phyloP scores from a whole-genome alignment of 1,139 yeast species.

The Yamadazyma sp. region DNA sequence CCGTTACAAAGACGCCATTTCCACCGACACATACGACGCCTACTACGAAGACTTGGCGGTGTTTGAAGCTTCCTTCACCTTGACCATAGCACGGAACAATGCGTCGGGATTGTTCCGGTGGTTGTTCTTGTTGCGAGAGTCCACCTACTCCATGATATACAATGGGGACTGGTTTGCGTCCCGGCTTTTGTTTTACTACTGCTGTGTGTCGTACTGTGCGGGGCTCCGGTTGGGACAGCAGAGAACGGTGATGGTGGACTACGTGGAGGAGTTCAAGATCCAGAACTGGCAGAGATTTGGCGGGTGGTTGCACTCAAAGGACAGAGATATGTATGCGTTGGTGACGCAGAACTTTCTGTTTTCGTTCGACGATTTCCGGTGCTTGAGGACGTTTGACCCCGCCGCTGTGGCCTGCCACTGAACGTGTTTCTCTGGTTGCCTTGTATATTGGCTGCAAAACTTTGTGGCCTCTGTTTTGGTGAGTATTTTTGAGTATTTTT shows the following conservation, averaged over 20 bases:
- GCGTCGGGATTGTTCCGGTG: slow-evolving; percentile 23
- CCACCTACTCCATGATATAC: slow-evolving; percentile 16
- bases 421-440: background rate
- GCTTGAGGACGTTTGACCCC: slow-evolving; percentile 4
- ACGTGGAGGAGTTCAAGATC: slow-evolving; percentile 19
- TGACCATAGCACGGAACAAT: slow-evolving; percentile 8
- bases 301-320: slow-evolving; percentile 20
- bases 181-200: slow-evolving; percentile 22
- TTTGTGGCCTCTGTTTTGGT: background rate
- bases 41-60: background rate
- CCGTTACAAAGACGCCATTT: background rate
- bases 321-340: slow-evolving; percentile 16
- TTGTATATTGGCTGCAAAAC: no score
- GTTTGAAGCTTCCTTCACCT: slow-evolving; percentile 11
- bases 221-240: slow-evolving; percentile 17
- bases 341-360: slow-evolving; percentile 6
- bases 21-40: background rate
- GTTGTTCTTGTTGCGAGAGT: slow-evolving; percentile 19
- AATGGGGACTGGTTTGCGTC: slow-evolving; percentile 22
- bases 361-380: background rate
- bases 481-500: no score
- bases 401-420: background rate
- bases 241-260: slow-evolving; percentile 23
- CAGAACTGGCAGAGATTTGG: slow-evolving; percentile 15
- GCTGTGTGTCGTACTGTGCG: slow-evolving; percentile 20